Percentiles rank a stretch among this genome's conserved stretches.
Evolutionary conservation across 2,329 filamentous ascomycete genomes (phyloP).

Genomic region (Stromatinia cepivora): DNA sequence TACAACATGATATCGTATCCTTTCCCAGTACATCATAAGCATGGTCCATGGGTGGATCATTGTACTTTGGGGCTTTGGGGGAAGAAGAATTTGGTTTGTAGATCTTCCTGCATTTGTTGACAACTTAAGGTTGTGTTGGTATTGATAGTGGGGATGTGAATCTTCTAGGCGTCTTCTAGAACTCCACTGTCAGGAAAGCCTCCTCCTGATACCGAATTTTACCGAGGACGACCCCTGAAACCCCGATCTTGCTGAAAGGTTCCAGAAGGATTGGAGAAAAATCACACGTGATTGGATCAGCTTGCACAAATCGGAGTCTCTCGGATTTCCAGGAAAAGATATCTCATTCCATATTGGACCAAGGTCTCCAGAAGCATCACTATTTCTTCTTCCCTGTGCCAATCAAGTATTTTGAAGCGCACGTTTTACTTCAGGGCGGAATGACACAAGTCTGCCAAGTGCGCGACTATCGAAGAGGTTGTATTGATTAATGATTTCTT

Average conservation of each 20-base stretch:
- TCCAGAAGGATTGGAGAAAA: neutral
- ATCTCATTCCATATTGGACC: neutral
- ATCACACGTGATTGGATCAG: neutral
- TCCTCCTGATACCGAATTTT: neutral
- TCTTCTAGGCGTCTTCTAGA: slow-evolving; percentile 18
- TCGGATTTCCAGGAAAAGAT: slow-evolving; percentile 3
- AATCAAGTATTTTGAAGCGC: neutral
- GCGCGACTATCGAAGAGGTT: neutral
- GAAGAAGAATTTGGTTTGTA: slow-evolving; percentile 2
- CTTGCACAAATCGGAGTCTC: neutral
- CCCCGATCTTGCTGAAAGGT: neutral
- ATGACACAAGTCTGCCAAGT: slow-evolving; percentile 6
- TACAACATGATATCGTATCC: slow-evolving; percentile 1
- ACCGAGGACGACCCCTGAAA: neutral
- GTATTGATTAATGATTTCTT: slow-evolving; percentile 8
- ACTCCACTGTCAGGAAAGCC: slow-evolving; percentile 1
- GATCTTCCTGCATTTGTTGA: slow-evolving; percentile 9
- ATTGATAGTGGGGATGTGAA: neutral
- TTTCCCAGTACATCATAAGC: neutral
- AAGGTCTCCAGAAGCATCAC: neutral
- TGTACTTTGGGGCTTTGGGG: neutral
- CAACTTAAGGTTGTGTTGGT: slow-evolving; percentile 2
- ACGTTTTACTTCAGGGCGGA: neutral
- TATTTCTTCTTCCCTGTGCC: neutral
- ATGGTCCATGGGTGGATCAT: slow-evolving; percentile 5